Evolutionary conservation across 352 stramenopile genomes (phyloP), one percentile per base, ranked within the genome.

Genomic region (Globisporangium yorkense): DNA sequence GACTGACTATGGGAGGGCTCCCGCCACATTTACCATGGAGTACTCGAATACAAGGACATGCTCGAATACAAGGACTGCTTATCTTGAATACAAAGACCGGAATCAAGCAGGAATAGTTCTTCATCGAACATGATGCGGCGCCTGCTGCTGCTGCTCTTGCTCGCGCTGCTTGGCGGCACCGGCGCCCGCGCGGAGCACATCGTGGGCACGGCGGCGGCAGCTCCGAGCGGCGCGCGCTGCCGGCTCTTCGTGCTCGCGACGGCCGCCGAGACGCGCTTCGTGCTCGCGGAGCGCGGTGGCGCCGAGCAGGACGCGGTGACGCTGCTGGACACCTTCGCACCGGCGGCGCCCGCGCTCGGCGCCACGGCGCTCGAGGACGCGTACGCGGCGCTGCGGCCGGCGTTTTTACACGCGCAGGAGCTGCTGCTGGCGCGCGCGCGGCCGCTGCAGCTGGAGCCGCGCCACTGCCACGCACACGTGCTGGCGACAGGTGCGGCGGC

Each of bases 231-330:
- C 9, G 59, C 68, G 12, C 67, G 72, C 44, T 89, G 80, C 57
- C 73, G 80, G 27, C 67, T 89, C 50, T 85, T 89, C 41, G 57
- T 87, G 0, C 73, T 81, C 31, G 67, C 74, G 5, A 64, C 61
- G 0, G 27, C 56, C 13, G 63, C 61, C 29, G 52, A 62, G 27
- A 86, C 67, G 57, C 75, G 77, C 16, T 76, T 86, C 47, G 47
- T 84, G 55, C 67, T 85, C 39, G 78, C 66, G 41, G 74, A 82
- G 27, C 72, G 67, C 43, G 75, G 86, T 46, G 65, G 54, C 21
- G 68, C 85, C n/a, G 66, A 72, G 9, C 48, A 83, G 13, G 68
- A 74, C 54, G 41, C 41, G 7, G 41, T 47, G 41, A 24, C 41
- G 41, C 41, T 47, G 16, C 41, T 24, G 6, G 75, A 87, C 58